These are phyloP conservation scores for Fomitopsis serialis DNA, from an alignment of 768 basidiomycete species.

Conservation along the genomic window DNA sequence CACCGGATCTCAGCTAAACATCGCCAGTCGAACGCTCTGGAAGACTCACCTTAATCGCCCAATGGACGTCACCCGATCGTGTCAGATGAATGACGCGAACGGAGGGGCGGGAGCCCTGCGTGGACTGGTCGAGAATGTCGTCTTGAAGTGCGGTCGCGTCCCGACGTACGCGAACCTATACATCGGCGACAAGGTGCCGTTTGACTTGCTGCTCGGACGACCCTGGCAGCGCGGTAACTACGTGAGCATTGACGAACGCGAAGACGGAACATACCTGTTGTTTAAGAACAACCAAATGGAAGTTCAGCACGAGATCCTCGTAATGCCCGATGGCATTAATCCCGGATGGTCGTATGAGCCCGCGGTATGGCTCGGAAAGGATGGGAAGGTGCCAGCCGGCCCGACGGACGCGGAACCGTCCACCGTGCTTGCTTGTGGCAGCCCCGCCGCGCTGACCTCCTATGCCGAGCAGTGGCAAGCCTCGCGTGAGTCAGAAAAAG, in stretches of 20 bases:
- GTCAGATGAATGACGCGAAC: constrained; percentile 6
- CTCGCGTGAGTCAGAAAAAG: too few species aligned
- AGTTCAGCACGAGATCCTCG: constrained; percentile 13
- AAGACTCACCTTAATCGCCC: too few species aligned
- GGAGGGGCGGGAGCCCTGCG: neutral
- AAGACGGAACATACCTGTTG: constrained; percentile 22
- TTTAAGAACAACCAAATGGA: constrained; percentile 13
- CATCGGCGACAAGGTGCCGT: constrained; percentile 10
- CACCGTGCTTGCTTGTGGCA: too few species aligned
- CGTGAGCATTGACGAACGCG: constrained; percentile 20
- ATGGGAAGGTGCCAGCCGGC: too few species aligned
- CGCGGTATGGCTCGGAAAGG: neutral
- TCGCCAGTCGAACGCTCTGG: too few species aligned
- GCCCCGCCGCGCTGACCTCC: too few species aligned
- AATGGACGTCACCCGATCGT: neutral
- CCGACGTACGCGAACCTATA: constrained; percentile 5
- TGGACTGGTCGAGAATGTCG: constrained; percentile 4
- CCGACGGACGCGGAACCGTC: too few species aligned
- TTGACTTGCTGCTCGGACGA: constrained; percentile 17
- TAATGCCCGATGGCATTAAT: constrained; percentile 12
- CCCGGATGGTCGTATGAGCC: neutral
- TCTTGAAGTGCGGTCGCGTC: constrained; percentile 6
- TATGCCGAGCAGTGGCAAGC: too few species aligned
- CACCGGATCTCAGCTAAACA: too few species aligned
- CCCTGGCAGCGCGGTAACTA: constrained; percentile 22